Evolutionary conservation across 2,329 filamentous ascomycete genomes (phyloP).

Genomic region (Scopulariopsis brevicaulis): DNA sequence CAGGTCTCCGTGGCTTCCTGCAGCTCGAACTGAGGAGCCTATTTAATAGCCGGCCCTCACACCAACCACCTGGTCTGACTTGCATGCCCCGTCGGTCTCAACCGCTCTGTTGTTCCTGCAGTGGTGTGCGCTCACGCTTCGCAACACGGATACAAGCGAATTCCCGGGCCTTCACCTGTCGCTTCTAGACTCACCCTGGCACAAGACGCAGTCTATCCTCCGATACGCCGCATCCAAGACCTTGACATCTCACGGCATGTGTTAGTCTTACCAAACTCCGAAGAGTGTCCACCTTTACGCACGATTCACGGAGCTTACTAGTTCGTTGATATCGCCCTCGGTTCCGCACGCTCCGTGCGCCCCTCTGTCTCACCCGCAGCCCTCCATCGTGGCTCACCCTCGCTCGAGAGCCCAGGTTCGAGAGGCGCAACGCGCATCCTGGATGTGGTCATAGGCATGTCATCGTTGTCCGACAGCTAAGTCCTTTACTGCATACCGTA

Average conservation of each 20-base stretch:
- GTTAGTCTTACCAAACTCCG: neutral
- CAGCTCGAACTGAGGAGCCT: neutral
- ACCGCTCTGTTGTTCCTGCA: neutral
- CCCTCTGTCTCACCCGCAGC: neutral
- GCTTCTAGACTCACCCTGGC: neutral
- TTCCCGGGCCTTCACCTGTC: neutral
- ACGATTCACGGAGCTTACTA: neutral
- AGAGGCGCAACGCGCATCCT: neutral
- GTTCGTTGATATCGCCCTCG: neutral
- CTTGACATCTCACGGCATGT: conserved; percentile 2
- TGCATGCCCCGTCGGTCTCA: neutral
- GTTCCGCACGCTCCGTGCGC: neutral
- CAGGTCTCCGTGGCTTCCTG: neutral
- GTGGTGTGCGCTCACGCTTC: neutral
- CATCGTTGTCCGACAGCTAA: neutral
- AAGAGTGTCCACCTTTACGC: neutral
- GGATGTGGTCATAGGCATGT: neutral
- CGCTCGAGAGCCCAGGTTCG: neutral
- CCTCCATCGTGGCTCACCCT: neutral
- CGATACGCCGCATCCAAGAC: conserved; percentile 1
- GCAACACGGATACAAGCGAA: neutral
- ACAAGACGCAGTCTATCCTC: conserved; percentile 2
- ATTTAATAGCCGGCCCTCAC: neutral
- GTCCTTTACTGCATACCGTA: neutral
- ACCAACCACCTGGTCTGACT: neutral